Evolutionary conservation across 345 rosid species (phyloP).

Genomic region (Gossypium ekmanianum): DNA sequence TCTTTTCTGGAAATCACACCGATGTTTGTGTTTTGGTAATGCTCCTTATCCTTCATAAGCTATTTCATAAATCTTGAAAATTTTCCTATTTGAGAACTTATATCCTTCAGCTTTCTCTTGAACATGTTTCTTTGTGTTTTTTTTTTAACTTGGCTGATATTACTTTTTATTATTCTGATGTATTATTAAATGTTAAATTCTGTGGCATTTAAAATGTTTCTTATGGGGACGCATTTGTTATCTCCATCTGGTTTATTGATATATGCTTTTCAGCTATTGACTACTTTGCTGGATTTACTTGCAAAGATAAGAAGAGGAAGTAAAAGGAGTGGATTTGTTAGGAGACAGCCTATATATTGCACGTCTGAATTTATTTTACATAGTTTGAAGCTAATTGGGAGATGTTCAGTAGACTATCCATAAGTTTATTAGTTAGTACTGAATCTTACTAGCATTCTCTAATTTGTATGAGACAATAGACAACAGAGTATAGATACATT

Average conservation of each 20-base stretch:
- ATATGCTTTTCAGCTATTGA: not conserved
- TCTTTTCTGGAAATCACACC: conserved; percentile 65
- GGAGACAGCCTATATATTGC: not conserved
- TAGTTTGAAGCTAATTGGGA: not conserved
- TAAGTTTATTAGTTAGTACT: not conserved
- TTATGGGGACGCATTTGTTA: not conserved
- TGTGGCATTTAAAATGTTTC: not conserved
- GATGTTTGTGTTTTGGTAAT: conserved; percentile 84
- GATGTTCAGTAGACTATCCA: not conserved
- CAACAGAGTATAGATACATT: not conserved
- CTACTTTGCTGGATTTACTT: not conserved
- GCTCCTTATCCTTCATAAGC: conserved; percentile 10
- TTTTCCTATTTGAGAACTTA: not conserved
- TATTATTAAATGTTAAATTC: not conserved
- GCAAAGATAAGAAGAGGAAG: not conserved
- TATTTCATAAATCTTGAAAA: not conserved
- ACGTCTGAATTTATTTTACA: not conserved
- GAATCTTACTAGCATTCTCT: not conserved
- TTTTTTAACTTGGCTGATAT: not conserved
- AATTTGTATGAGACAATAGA: not conserved
- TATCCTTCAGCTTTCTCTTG: not conserved
- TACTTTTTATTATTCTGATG: not conserved
- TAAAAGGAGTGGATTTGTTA: not conserved
- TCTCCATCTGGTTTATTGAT: not conserved
- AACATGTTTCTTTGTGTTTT: not conserved